Conservation (phyloP, 1,284 basidiomycete genomes). For the Chalciporus sp. region DNA sequence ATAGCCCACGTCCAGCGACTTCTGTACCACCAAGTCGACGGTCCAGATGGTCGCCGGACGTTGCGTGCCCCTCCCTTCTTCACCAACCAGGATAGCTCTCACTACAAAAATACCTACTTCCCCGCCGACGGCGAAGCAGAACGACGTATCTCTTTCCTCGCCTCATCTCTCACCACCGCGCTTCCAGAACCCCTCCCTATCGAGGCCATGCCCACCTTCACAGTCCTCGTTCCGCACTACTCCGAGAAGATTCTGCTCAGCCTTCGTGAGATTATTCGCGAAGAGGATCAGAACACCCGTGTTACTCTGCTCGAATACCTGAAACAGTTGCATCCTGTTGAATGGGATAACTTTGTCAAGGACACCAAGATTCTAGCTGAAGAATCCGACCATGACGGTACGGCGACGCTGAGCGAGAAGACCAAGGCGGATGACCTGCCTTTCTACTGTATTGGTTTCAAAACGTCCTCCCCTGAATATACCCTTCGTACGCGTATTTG, state of each 20-base stretch:
- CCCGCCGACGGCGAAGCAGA: conserved; percentile 93
- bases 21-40: conserved; percentile 92
- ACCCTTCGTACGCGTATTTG: conserved; percentile 99
- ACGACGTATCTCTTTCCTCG: conserved; percentile 95
- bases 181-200: conserved; percentile 92
- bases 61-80: conserved; percentile 95
- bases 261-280: conserved; percentile 93
- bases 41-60: conserved; percentile 83
- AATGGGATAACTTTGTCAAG: conserved; percentile 99
- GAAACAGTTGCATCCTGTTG: conserved; percentile 98
- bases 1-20: conserved; percentile 95
- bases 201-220: conserved; percentile 97
- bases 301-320: conserved; percentile 96
- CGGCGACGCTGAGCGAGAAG: conserved; percentile 73
- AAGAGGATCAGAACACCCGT: conserved; percentile 94
- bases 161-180: conserved; percentile 90
- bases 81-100: conserved; percentile 81
- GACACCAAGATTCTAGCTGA: conserved; percentile 99
- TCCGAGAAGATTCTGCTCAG: conserved; percentile 96
- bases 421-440: conserved; percentile 91
- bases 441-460: conserved; percentile 99
- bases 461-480: conserved; percentile 98
- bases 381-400: conserved; percentile 74
- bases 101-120: conserved; percentile 84
- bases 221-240: conserved; percentile 94